These are phyloP conservation scores for Paramyrothecium roridum DNA, from an alignment of 2,329 filamentous ascomycete species.

Conservation along the genomic window DNA sequence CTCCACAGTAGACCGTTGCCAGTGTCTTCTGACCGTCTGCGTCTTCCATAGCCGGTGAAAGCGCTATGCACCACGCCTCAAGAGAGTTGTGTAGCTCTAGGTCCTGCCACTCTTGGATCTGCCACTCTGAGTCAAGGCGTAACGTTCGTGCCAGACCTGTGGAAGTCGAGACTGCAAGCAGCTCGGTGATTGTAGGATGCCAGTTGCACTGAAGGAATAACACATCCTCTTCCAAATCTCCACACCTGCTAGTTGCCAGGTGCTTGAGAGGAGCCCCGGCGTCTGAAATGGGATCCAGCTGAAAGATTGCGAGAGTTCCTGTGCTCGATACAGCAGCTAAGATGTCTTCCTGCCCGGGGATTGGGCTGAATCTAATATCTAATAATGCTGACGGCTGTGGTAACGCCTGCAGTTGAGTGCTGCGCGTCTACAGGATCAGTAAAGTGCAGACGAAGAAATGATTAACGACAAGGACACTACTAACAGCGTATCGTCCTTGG, in stretches of 20 bases:
- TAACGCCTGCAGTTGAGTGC: constrained; percentile 55
- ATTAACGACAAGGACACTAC: constrained; percentile 20
- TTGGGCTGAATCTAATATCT: constrained; percentile 76
- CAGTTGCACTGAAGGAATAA: constrained; percentile 73
- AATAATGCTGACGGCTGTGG: constrained; percentile 71
- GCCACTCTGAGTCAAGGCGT: constrained; percentile 38
- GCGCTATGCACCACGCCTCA: constrained; percentile 73
- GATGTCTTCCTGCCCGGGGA: constrained; percentile 37
- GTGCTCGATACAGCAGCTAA: constrained; percentile 78
- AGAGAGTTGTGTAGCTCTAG: constrained; percentile 49
- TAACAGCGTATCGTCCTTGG: constrained; percentile 55
- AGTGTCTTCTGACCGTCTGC: constrained; percentile 14
- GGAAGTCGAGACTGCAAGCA: constrained; percentile 70
- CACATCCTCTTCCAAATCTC: constrained; percentile 51
- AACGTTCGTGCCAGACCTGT: constrained; percentile 61
- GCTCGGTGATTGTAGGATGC: constrained; percentile 54
- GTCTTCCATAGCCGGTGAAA: constrained; percentile 36
- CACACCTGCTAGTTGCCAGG: constrained; percentile 41
- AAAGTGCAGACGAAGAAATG: neutral
- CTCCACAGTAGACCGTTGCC: constrained; percentile 62
- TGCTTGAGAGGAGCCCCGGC: constrained; percentile 31
- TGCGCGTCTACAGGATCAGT: constrained; percentile 22
- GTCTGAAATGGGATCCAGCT: constrained; percentile 37
- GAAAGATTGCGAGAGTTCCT: constrained; percentile 65
- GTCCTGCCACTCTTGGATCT: constrained; percentile 27